A percentile compares a stretch with the other conserved stretches of the same genome.
Evolutionary conservation across 2,329 filamentous ascomycete genomes (phyloP).

Genomic region (Alternaria brassicicola): DNA sequence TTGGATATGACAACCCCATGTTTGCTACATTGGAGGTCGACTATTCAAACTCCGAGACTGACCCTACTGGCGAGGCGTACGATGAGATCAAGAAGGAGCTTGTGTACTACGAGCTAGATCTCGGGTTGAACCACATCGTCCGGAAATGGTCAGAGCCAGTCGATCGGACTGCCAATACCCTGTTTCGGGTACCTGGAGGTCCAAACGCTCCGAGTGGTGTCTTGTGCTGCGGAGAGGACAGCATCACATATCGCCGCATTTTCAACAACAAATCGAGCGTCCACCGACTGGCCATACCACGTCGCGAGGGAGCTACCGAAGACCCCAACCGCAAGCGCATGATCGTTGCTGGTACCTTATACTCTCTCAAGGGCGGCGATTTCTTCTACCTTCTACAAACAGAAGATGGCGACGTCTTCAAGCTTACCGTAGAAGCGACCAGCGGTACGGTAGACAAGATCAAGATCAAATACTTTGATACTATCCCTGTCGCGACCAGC

Average conservation of each 20-base stretch:
- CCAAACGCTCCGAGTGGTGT: constrained; percentile 94
- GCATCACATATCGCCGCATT: constrained; percentile 94
- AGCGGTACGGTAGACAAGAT: constrained; percentile 67
- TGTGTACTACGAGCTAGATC: constrained; percentile 96
- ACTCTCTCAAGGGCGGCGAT: constrained; percentile 85
- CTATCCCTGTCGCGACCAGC: constrained; percentile 83
- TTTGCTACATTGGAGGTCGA: constrained; percentile 95
- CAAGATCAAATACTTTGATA: constrained; percentile 98
- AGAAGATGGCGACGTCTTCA: constrained; percentile 98
- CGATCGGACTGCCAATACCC: constrained; percentile 82
- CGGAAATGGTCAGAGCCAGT: constrained; percentile 95
- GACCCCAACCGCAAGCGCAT: constrained; percentile 88
- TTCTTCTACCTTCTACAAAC: constrained; percentile 98
- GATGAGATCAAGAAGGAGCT: constrained; percentile 85
- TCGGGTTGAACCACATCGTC: constrained; percentile 96
- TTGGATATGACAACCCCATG: constrained; percentile 95
- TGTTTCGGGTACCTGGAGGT: constrained; percentile 95
- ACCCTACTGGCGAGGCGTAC: constrained; percentile 81
- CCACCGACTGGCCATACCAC: constrained; percentile 86
- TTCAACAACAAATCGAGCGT: constrained; percentile 73
- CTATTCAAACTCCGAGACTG: constrained; percentile 88
- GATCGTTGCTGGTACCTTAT: constrained; percentile 93
- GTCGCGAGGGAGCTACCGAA: constrained; percentile 84
- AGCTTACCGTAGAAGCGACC: constrained; percentile 92
- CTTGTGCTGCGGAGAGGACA: constrained; percentile 91